A percentile compares a stretch with the other conserved stretches of the same genome.
These are phyloP conservation scores for Fraxinus nigra DNA, from an alignment of 305 asterid genomes.

Conservation along the genomic window DNA sequence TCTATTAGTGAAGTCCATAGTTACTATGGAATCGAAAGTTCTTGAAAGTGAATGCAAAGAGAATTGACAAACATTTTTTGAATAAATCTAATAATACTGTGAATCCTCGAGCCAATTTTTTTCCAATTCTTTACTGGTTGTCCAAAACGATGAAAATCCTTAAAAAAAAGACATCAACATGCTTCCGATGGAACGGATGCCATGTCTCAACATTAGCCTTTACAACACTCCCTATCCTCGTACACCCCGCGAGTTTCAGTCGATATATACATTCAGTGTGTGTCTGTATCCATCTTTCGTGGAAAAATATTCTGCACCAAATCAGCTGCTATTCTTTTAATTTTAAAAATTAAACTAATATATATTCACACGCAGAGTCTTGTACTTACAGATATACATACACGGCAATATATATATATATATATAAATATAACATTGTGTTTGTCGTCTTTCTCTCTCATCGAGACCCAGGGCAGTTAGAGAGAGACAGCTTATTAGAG, in stretches of 20 bases:
- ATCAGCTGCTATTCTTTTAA: neutral
- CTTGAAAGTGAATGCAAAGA: neutral
- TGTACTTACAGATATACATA: neutral
- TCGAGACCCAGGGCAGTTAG: conserved; percentile 33
- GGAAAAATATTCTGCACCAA: neutral
- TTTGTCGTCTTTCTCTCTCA: conserved; percentile 48
- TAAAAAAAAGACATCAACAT: neutral
- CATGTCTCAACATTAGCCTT: neutral
- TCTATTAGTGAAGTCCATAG: neutral
- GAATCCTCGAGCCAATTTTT: neutral
- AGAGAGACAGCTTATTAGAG: conserved; percentile 19
- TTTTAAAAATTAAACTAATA: neutral
- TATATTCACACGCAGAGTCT: neutral
- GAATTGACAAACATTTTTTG: neutral
- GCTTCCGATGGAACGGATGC: neutral
- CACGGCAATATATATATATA: neutral
- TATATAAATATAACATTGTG: neutral
- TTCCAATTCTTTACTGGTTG: neutral
- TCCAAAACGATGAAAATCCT: neutral
- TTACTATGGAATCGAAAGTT: no score
- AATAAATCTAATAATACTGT: neutral
- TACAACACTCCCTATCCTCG: neutral
- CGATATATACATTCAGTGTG: neutral
- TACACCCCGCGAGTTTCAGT: neutral
- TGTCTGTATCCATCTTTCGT: neutral